Evolutionary conservation across 176 grass and related monocot species (phyloP).

Genomic region (Rhynchospora tenuis): DNA sequence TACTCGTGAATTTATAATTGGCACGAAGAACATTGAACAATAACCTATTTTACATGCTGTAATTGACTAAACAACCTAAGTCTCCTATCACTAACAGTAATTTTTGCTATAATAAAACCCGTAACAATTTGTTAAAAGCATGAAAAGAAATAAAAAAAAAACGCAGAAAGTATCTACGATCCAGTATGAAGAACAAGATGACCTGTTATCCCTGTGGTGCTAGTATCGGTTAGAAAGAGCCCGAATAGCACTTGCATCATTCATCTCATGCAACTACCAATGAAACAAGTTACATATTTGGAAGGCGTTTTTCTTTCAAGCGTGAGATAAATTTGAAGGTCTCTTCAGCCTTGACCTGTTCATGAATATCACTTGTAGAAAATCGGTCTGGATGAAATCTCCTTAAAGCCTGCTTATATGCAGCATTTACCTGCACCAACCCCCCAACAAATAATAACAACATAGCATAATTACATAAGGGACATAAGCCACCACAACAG

Average conservation of each 20-base stretch:
- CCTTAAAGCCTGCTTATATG: conserved; percentile 75
- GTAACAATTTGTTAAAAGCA: not conserved
- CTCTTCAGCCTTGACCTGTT: conserved; percentile 92
- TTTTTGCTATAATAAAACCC: not conserved
- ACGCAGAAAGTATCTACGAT: not conserved
- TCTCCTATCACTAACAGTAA: not conserved
- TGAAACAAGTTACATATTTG: conserved; percentile 9
- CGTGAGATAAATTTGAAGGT: conserved; percentile 91
- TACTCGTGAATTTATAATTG: not conserved
- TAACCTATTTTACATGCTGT: not conserved
- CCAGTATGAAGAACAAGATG: not conserved
- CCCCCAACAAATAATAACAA: not conserved
- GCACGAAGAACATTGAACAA: not conserved
- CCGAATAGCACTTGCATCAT: conserved; percentile 1
- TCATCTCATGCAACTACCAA: not conserved
- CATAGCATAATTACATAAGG: not conserved
- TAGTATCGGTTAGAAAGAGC: not conserved
- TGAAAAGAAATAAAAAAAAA: not conserved
- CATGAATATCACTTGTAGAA: conserved; percentile 61
- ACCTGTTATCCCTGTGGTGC: not conserved
- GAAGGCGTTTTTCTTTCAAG: conserved; percentile 60
- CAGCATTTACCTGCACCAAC: conserved; percentile 59
- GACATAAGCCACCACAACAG: not conserved
- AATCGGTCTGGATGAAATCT: conserved; percentile 87
- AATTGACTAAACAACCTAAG: not conserved